A percentile compares a stretch with the other conserved stretches of the same genome.
Evolutionary conservation across 352 stramenopile genomes (phyloP).

Genomic region (Phytopythium sindhum): DNA sequence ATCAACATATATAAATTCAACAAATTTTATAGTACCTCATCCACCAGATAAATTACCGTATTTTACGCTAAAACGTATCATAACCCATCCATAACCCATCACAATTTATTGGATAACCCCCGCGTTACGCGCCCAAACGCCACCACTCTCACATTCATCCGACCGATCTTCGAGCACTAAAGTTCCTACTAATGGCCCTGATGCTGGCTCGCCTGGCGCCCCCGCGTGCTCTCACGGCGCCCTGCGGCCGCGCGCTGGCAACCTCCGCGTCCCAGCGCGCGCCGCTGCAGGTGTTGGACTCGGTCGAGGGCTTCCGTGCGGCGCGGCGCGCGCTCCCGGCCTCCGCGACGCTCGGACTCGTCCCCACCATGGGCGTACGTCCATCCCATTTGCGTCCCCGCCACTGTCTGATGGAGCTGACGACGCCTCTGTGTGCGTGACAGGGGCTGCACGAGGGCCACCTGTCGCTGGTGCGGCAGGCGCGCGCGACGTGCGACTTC

Average conservation of each 20-base stretch:
- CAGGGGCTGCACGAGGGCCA: conserved; percentile 96
- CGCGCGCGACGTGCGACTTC: conserved; percentile 90
- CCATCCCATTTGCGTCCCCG: not conserved
- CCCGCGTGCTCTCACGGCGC: not conserved
- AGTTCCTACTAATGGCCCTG: not conserved
- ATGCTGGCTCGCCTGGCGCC: not conserved
- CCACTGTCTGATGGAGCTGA: not conserved
- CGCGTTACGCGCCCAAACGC: too few relatives aligned
- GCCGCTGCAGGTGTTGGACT: conserved; percentile 53
- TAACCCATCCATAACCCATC: too few relatives aligned
- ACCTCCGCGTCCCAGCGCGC: not conserved
- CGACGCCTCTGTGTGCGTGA: not conserved
- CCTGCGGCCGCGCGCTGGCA: not conserved
- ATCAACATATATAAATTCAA: too few relatives aligned
- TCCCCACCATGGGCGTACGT: conserved; percentile 98
- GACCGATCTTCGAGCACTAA: not conserved
- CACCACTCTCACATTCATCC: too few relatives aligned
- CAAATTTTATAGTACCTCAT: too few relatives aligned
- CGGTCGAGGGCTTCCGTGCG: conserved; percentile 42
- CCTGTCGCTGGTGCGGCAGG: conserved; percentile 86
- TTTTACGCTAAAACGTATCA: too few relatives aligned
- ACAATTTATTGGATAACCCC: not conserved
- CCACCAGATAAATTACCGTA: too few relatives aligned
- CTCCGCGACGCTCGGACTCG: conserved; percentile 90
- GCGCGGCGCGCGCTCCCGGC: conserved; percentile 43